Percentiles rank a stretch among this genome's conserved stretches.
Conservation (phyloP, 2,329 filamentous ascomycete species). For the Pestalotiopsis fici region DNA sequence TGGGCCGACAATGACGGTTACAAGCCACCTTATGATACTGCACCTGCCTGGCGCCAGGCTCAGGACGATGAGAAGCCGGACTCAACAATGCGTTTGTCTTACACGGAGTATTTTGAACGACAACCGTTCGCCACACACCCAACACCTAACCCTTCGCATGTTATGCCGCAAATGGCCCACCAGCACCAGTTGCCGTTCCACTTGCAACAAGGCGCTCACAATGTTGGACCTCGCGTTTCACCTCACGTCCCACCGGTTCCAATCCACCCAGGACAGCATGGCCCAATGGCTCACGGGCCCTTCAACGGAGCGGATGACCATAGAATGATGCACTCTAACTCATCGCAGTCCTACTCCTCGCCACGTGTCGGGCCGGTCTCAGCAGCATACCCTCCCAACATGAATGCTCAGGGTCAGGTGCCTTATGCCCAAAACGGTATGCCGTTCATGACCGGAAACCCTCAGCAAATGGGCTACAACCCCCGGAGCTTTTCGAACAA, state of each 20-base stretch:
- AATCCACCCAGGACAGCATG: slow-evolving; percentile 73
- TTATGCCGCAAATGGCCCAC: slow-evolving; percentile 73
- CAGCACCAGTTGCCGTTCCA: slow-evolving; percentile 84
- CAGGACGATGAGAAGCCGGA: slow-evolving; percentile 71
- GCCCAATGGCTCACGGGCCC: slow-evolving; percentile 62
- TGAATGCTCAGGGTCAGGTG: slow-evolving; percentile 70
- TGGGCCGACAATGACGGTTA: slow-evolving; percentile 81
- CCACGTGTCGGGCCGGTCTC: slow-evolving; percentile 74
- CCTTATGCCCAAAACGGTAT: slow-evolving; percentile 73
- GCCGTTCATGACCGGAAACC: slow-evolving; percentile 68
- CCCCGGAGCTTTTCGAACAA: slow-evolving; percentile 71
- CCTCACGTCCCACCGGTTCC: slow-evolving; percentile 78
- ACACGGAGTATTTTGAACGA: slow-evolving; percentile 78
- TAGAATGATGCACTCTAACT: slow-evolving; percentile 85
- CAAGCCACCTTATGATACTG: slow-evolving; percentile 80
- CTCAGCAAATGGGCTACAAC: slow-evolving; percentile 67
- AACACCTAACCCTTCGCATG: slow-evolving; percentile 69
- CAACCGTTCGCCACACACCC: slow-evolving; percentile 61
- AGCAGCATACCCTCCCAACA: slow-evolving; percentile 68
- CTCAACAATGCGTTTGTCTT: slow-evolving; percentile 66
- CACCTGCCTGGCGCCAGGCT: slow-evolving; percentile 78
- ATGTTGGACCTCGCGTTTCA: slow-evolving; percentile 67
- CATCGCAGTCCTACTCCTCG: slow-evolving; percentile 82
- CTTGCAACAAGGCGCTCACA: slow-evolving; percentile 73
- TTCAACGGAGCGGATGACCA: slow-evolving; percentile 80